Percentiles rank a stretch among this genome's conserved stretches.
Conservation (phyloP, 2,329 filamentous ascomycete genomes). For the Phoma sp. region DNA sequence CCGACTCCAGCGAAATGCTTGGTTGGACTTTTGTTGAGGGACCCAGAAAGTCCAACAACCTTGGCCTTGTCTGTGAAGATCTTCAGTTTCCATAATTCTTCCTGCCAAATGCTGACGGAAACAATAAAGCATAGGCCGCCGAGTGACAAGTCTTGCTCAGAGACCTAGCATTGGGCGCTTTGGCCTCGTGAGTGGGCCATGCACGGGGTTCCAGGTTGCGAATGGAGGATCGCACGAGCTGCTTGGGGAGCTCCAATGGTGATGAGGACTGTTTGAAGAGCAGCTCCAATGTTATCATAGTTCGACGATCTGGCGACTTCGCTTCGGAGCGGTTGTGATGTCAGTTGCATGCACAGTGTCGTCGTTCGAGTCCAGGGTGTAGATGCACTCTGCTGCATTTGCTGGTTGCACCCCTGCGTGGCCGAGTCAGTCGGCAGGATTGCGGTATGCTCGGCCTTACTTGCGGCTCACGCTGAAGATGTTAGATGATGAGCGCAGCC, state of each 20-base stretch:
- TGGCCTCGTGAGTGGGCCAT: neutral
- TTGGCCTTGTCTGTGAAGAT: neutral
- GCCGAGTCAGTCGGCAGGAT: constrained; percentile 9
- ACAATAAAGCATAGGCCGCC: neutral
- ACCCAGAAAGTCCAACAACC: neutral
- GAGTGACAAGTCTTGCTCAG: neutral
- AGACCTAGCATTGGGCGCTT: neutral
- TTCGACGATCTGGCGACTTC: constrained; percentile 3
- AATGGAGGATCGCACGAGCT: neutral
- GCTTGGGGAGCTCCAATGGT: neutral
- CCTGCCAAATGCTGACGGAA: neutral
- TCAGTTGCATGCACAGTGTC: constrained; percentile 14
- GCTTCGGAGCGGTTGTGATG: constrained; percentile 5
- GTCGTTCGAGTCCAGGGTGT: constrained; percentile 2
- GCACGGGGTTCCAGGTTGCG: neutral
- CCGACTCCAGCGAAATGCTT: neutral
- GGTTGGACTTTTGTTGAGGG: neutral
- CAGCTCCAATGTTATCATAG: neutral
- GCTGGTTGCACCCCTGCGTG: neutral
- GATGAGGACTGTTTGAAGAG: neutral
- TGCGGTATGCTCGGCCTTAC: constrained; percentile 13
- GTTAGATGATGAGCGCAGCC: neutral
- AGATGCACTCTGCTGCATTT: neutral
- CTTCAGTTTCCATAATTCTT: neutral
- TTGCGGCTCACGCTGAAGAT: neutral